Conservation (phyloP, 1,284 basidiomycete species). For the Sporisorium scitamineum region DNA sequence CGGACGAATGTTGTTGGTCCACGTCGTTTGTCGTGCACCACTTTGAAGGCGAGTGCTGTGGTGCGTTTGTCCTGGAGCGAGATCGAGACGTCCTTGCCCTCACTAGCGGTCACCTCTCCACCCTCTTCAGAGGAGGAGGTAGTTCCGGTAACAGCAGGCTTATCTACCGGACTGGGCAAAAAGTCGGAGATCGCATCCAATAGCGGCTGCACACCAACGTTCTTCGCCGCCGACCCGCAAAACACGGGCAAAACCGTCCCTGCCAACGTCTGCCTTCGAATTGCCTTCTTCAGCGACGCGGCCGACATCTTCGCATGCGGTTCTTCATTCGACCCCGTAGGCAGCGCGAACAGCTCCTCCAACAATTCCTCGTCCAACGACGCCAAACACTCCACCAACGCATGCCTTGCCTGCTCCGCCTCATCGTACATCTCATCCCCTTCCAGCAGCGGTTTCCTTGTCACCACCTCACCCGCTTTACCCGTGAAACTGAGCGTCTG, state of each 20-base stretch:
- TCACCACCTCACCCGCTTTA: slow-evolving; percentile 57
- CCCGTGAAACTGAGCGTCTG: slow-evolving; percentile 52
- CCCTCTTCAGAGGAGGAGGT: slow-evolving; percentile 1
- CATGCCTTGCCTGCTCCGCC: slow-evolving; percentile 77
- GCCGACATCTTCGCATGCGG: slow-evolving; percentile 74
- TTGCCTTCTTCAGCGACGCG: slow-evolving; percentile 70
- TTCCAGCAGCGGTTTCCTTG: slow-evolving; percentile 19
- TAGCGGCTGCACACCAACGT: slow-evolving; percentile 83
- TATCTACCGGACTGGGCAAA: slow-evolving; percentile 78
- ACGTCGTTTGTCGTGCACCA: slow-evolving; percentile 82
- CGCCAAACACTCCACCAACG: slow-evolving; percentile 80
- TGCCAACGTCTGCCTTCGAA: slow-evolving; percentile 78
- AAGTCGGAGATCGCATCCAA: slow-evolving; percentile 84
- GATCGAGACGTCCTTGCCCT: slow-evolving; percentile 64
- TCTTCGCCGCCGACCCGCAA: slow-evolving; percentile 83
- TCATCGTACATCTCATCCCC: slow-evolving; percentile 74
- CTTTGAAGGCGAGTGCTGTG: slow-evolving; percentile 82
- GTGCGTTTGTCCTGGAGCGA: slow-evolving; percentile 28
- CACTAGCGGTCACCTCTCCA: neutral
- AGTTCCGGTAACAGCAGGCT: slow-evolving; percentile 29
- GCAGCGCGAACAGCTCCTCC: slow-evolving; percentile 73
- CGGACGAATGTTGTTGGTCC: slow-evolving; percentile 93
- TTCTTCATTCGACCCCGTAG: slow-evolving; percentile 72
- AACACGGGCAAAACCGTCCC: slow-evolving; percentile 82
- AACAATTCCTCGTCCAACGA: slow-evolving; percentile 84